Evolutionary conservation across 2,329 filamentous ascomycete genomes (phyloP).

Genomic region (Aspergillus sp.): DNA sequence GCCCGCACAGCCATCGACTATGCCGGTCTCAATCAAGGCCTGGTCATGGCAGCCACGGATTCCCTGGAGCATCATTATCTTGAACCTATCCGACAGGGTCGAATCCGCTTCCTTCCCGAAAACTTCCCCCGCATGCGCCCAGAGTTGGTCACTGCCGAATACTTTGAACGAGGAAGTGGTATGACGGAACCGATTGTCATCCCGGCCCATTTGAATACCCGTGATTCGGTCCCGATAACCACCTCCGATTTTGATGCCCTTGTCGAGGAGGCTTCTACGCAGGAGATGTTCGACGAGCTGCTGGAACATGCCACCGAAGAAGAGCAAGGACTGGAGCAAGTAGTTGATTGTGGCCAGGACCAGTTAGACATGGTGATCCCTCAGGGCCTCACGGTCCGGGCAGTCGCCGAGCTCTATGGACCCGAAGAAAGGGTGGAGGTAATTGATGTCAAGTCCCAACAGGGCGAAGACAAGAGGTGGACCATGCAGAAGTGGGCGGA

Average conservation of each 20-base stretch:
- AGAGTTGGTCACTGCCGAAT: conserved; percentile 62
- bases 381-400: conserved; percentile 60
- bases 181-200: conserved; percentile 68
- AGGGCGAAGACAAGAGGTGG: conserved; percentile 64
- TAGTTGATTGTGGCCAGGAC: conserved; percentile 63
- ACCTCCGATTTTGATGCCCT: conserved; percentile 27
- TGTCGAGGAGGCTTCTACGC: conserved; percentile 33
- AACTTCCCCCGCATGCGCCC: conserved; percentile 64
- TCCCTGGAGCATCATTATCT: conserved; percentile 68
- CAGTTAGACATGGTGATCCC: conserved; percentile 68
- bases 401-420: conserved; percentile 64
- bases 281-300: conserved; percentile 42
- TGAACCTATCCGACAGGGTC: conserved; percentile 64
- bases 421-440: conserved; percentile 63
- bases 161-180: conserved; percentile 61
- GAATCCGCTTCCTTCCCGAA: conserved; percentile 60
- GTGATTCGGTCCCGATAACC: conserved; percentile 38
- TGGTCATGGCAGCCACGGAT: conserved; percentile 64
- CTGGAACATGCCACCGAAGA: conserved; percentile 31
- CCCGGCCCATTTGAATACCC: conserved; percentile 60
- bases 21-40: conserved; percentile 64
- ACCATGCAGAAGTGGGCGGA: conserved; percentile 66
- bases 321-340: conserved; percentile 36
- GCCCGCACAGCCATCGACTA: conserved; percentile 67
- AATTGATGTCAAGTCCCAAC: conserved; percentile 69